These are phyloP conservation scores for Echites panduratus DNA, from an alignment of 257 asterid genomes.

Conservation along the genomic window DNA sequence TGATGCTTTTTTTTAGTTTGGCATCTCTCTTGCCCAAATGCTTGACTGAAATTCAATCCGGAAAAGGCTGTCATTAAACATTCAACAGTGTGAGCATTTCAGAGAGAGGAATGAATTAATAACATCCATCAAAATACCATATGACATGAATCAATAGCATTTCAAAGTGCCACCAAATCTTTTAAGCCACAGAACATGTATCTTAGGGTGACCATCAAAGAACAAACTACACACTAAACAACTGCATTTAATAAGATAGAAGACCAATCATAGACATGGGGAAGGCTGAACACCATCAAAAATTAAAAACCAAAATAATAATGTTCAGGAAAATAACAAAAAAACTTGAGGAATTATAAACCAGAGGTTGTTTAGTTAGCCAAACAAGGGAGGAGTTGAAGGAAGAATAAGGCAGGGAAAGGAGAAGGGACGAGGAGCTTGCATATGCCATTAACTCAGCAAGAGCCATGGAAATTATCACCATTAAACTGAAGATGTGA, in stretches of 20 bases:
- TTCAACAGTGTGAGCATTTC: neutral
- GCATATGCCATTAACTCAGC: neutral
- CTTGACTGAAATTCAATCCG: too few species aligned
- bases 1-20: too few species aligned
- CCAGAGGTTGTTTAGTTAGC: too few species aligned
- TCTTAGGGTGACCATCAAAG: neutral
- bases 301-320: neutral
- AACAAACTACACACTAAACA: neutral
- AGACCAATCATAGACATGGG: neutral
- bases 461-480: slow-evolving; percentile 14
- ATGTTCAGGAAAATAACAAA: neutral
- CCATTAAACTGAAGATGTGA: slow-evolving; percentile 76
- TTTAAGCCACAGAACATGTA: neutral
- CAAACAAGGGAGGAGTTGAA: too few species aligned
- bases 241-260: neutral
- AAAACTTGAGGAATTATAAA: neutral
- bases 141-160: too few species aligned
- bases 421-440: neutral
- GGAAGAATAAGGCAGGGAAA: too few species aligned
- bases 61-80: too few species aligned
- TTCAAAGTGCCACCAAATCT: neutral
- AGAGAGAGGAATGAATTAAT: too few species aligned
- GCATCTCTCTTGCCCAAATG: too few species aligned
- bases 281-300: neutral
- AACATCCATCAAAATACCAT: too few species aligned